Evolutionary conservation across 371 early-diverging fungal genomes (phyloP).

Genomic region (Synchytrium microbalum): DNA sequence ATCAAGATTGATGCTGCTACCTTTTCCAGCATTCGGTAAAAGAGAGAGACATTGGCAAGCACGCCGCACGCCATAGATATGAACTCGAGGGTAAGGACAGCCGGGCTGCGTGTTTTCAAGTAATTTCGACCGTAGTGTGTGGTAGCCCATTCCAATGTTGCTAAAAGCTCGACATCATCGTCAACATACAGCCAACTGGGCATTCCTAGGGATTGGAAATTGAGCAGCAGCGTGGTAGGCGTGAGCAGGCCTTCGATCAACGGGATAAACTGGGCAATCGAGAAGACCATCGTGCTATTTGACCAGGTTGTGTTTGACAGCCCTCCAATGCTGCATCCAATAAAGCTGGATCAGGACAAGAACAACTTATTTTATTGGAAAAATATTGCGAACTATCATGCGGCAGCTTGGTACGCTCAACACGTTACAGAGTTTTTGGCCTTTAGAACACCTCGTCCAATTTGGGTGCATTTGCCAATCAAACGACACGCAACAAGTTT

Average conservation of each 20-base stretch:
- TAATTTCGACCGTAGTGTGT: not conserved
- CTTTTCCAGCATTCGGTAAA: constrained; percentile 36
- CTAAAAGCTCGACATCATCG: constrained; percentile 2
- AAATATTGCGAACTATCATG: no score
- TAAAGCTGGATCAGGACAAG: no score
- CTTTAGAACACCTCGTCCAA: no score
- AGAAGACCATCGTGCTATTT: not conserved
- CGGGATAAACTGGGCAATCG: constrained; percentile 20
- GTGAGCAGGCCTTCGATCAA: constrained; percentile 30
- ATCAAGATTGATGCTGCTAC: no score
- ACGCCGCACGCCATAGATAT: constrained; percentile 28
- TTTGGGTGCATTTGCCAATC: no score
- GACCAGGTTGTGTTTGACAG: no score
- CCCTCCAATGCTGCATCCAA: no score
- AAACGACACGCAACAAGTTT: no score
- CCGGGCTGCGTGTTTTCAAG: constrained; percentile 4
- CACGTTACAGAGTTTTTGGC: no score
- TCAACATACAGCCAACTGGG: constrained; percentile 26
- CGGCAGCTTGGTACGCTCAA: no score
- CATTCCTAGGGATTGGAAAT: constrained; percentile 34
- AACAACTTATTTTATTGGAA: no score
- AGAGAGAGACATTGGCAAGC: constrained; percentile 23
- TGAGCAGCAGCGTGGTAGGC: constrained; percentile 33
- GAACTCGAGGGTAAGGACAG: constrained; percentile 10
- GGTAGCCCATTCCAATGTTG: not conserved